Percentiles rank a stretch among this genome's conserved stretches.
Conservation (phyloP, 169 alveolate species). For the Plasmodium adleri region DNA sequence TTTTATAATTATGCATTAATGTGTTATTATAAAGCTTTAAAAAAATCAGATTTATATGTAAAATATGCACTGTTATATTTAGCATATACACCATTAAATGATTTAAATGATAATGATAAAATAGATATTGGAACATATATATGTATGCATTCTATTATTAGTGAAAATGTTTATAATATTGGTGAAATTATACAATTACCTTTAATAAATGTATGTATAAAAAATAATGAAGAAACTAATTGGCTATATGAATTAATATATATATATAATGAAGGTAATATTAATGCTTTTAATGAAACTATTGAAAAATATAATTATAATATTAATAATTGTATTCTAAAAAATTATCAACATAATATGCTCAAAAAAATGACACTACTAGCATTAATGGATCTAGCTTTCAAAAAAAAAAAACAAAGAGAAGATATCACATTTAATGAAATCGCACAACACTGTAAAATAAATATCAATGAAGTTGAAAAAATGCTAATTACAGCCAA, state of each 20-base stretch:
- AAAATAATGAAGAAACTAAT: conserved; percentile 36
- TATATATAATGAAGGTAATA: conserved; percentile 66
- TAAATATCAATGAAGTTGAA: conserved; percentile 81
- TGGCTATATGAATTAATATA: conserved; percentile 58
- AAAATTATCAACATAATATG: conserved; percentile 77
- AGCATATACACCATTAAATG: conserved; percentile 69
- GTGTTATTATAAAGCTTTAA: conserved; percentile 69
- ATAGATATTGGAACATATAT: conserved; percentile 57
- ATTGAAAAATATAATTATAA: conserved; percentile 22
- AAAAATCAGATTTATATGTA: conserved; percentile 52
- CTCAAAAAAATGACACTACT: conserved; percentile 81
- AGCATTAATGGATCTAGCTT: conserved; percentile 85
- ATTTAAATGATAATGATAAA: conserved; percentile 58
- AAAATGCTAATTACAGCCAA: conserved; percentile 84
- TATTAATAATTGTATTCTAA: conserved; percentile 57
- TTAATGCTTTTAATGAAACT: conserved; percentile 29
- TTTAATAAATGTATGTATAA: conserved; percentile 37
- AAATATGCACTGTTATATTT: conserved; percentile 64
- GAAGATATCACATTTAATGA: conserved; percentile 81
- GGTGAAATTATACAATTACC: conserved; percentile 74
- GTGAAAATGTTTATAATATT: conserved; percentile 71
- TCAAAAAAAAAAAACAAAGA: conserved; percentile 84
- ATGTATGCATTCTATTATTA: conserved; percentile 69
- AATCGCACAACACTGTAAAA: conserved; percentile 83
- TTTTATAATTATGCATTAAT: conserved; percentile 68